These are phyloP conservation scores for Ormosia semicastrata DNA, from an alignment of 306 rosid species.

Conservation along the genomic window DNA sequence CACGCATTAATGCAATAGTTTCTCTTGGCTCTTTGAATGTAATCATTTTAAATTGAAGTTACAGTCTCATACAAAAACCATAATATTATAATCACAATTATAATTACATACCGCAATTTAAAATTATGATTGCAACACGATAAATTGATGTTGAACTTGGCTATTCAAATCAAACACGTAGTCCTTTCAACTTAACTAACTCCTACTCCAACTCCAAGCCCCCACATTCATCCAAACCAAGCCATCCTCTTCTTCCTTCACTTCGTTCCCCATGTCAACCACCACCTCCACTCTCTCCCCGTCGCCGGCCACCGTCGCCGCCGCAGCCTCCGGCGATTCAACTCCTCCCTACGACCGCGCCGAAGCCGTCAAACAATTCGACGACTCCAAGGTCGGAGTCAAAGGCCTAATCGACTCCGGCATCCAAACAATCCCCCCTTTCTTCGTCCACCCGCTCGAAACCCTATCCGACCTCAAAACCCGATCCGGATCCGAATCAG, in stretches of 20 bases:
- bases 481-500: background rate
- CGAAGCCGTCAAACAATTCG: slow-evolving; percentile 53
- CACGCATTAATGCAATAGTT: too few species aligned
- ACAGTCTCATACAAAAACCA: too few species aligned
- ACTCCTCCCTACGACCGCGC: slow-evolving; percentile 35
- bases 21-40: too few species aligned
- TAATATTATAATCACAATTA: too few species aligned
- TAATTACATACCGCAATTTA: too few species aligned
- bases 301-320: background rate
- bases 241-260: background rate
- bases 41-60: too few species aligned
- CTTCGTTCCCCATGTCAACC: slow-evolving; percentile 8
- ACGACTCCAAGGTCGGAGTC: slow-evolving; percentile 63
- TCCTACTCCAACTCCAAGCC: too few species aligned
- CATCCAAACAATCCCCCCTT: slow-evolving; percentile 43
- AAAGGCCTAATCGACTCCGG: slow-evolving; percentile 69
- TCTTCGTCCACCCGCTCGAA: slow-evolving; percentile 65
- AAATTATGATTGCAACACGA: too few species aligned
- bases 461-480: slow-evolving; percentile 31
- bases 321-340: background rate
- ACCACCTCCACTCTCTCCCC: background rate
- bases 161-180: too few species aligned
- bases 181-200: too few species aligned
- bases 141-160: too few species aligned
- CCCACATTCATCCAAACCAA: background rate